Evolutionary conservation across 257 asterid genomes (phyloP).

Genomic region (Primulina tabacum): DNA sequence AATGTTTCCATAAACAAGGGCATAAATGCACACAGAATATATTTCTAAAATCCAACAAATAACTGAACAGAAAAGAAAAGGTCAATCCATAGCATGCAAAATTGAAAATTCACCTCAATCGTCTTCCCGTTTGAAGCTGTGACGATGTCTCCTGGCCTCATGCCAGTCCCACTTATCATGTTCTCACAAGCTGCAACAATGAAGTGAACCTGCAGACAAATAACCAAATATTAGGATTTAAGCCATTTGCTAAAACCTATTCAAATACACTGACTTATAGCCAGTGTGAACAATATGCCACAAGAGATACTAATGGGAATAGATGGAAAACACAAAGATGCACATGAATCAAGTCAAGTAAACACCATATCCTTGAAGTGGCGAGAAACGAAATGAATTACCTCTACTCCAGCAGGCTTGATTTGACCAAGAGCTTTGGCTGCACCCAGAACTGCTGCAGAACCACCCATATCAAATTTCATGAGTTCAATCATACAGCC

Average conservation of each 20-base stretch:
- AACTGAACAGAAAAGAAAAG: neutral
- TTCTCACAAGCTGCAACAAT: conserved; percentile 96
- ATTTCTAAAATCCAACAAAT: conserved; percentile 8
- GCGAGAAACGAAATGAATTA: conserved; percentile 22
- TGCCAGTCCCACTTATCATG: conserved; percentile 96
- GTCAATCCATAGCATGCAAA: neutral
- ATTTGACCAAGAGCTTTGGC: conserved; percentile 96
- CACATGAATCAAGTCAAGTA: conserved; percentile 13
- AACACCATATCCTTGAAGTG: conserved; percentile 11
- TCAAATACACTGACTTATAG: neutral
- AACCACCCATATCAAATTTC: conserved; percentile 99
- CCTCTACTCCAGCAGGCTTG: conserved; percentile 98
- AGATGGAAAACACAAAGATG: conserved; percentile 2
- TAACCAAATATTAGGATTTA: conserved; percentile 17
- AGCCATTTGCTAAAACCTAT: neutral
- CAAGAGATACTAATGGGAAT: neutral
- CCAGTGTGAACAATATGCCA: neutral
- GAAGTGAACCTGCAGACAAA: conserved; percentile 72
- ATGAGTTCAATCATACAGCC: conserved; percentile 85
- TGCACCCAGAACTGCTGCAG: conserved; percentile 96
- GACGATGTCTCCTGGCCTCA: conserved; percentile 89
- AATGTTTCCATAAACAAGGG: neutral
- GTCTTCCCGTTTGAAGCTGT: conserved; percentile 97
- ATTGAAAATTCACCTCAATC: conserved; percentile 60
- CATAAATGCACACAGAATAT: neutral